Evolutionary conservation across 73 alveolate genomes (phyloP).

Genomic region (Tetrahymena elliotti): DNA sequence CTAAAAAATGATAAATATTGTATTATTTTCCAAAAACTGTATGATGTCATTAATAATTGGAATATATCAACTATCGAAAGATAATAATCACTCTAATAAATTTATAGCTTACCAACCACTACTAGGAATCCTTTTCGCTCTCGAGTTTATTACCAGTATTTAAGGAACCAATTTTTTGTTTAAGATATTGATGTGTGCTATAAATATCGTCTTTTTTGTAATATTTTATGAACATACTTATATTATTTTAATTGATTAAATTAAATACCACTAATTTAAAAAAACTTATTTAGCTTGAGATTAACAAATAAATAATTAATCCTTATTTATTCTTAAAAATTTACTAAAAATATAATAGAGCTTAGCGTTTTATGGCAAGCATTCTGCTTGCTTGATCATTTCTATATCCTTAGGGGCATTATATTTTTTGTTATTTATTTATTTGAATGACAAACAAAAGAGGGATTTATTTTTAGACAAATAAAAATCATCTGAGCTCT

Average conservation of each 20-base stretch:
- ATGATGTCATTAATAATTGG: not conserved
- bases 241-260: not conserved
- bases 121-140: not conserved
- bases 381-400: not conserved
- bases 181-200: not conserved
- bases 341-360: not conserved
- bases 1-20: not conserved
- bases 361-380: not conserved
- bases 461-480: not conserved
- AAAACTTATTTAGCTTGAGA: not conserved
- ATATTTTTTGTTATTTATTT: not conserved
- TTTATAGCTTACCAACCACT: not conserved
- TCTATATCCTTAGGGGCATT: not conserved
- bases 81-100: not conserved
- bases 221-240: not conserved
- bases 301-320: not conserved
- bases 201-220: not conserved
- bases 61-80: not conserved
- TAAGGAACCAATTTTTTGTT: not conserved
- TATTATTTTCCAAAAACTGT: not conserved
- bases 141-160: not conserved
- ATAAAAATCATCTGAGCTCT: not conserved
- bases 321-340: not conserved
- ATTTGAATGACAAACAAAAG: not conserved
- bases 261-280: not conserved